Conservation (phyloP, 306 rosid species). For the Inga leiocalycina region DNA sequence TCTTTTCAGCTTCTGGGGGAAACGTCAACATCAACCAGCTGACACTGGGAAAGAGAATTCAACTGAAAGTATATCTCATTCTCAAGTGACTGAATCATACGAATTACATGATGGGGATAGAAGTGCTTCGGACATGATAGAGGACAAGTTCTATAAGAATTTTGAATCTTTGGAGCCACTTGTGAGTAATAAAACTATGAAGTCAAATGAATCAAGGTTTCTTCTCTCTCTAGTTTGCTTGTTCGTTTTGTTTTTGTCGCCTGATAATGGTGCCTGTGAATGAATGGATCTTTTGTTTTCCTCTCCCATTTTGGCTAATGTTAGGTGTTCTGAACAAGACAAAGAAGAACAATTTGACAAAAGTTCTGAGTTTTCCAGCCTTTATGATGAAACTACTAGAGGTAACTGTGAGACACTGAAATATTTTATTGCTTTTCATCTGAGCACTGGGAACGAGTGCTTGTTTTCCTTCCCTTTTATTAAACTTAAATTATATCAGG, state of each 20-base stretch:
- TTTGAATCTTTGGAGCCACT: constrained; percentile 39
- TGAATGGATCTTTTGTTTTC: neutral
- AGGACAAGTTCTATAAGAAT: constrained; percentile 38
- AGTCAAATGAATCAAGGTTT: constrained; percentile 60
- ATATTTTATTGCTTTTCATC: neutral
- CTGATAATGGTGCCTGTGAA: neutral
- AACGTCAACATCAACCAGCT: constrained; percentile 34
- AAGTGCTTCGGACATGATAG: constrained; percentile 38
- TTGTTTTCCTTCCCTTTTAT: constrained; percentile 24
- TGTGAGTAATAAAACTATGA: constrained; percentile 33
- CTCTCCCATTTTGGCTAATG: constrained; percentile 27
- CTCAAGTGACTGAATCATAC: constrained; percentile 35
- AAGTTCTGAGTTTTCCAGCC: constrained; percentile 37
- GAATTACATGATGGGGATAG: constrained; percentile 36
- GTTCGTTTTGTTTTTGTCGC: neutral
- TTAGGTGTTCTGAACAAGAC: constrained; percentile 54
- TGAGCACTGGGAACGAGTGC: constrained; percentile 9
- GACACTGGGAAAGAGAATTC: constrained; percentile 40
- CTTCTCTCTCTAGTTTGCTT: constrained; percentile 18
- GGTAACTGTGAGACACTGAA: constrained; percentile 32
- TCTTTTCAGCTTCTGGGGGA: constrained; percentile 33
- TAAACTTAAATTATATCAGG: constrained; percentile 33
- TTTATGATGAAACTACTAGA: constrained; percentile 44
- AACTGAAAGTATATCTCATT: constrained; percentile 30
- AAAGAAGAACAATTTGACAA: constrained; percentile 48